Percentiles rank a stretch among this genome's conserved stretches.
phyloP scores from a whole-genome alignment of 2,329 filamentous ascomycete species.

The Aspergillus sp. region DNA sequence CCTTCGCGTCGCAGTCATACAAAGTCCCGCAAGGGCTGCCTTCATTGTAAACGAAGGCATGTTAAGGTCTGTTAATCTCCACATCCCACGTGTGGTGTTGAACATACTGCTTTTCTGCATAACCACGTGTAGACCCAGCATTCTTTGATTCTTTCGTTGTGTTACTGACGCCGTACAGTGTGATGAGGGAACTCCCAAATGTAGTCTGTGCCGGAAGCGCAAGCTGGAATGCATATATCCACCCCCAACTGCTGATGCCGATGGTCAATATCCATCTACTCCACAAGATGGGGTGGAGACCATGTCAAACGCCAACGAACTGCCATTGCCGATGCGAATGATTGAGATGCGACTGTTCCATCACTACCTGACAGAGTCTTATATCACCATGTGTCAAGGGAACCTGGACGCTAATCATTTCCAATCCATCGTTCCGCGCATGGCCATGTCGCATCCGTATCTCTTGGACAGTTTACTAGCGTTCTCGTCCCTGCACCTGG shows the following conservation, averaged over 20 bases:
- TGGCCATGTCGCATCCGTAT: constrained; percentile 44
- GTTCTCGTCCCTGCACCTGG: constrained; percentile 46
- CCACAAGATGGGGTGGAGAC: constrained; percentile 20
- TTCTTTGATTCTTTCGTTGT: not conserved
- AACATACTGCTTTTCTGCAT: not conserved
- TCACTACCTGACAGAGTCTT: constrained; percentile 39
- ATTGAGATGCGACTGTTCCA: constrained; percentile 40
- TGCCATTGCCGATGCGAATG: constrained; percentile 24
- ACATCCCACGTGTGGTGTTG: constrained; percentile 5
- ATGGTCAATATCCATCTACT: constrained; percentile 24
- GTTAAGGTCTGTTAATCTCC: constrained; percentile 33
- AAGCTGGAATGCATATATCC: constrained; percentile 39
- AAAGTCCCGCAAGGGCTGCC: constrained; percentile 41
- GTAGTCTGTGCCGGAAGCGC: constrained; percentile 37
- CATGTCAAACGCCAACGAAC: constrained; percentile 5
- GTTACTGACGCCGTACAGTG: constrained; percentile 26
- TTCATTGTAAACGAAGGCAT: constrained; percentile 40
- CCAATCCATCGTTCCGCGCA: constrained; percentile 34
- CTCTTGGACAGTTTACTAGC: constrained; percentile 47
- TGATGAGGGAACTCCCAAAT: constrained; percentile 37
- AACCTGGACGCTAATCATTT: constrained; percentile 33
- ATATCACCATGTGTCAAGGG: constrained; percentile 31
- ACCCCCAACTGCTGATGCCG: constrained; percentile 19
- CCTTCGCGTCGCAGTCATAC: constrained; percentile 37
- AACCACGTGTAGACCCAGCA: not conserved